These are phyloP conservation scores for Fomitopsis betulina DNA, from an alignment of 1,284 basidiomycete species.

Conservation along the genomic window DNA sequence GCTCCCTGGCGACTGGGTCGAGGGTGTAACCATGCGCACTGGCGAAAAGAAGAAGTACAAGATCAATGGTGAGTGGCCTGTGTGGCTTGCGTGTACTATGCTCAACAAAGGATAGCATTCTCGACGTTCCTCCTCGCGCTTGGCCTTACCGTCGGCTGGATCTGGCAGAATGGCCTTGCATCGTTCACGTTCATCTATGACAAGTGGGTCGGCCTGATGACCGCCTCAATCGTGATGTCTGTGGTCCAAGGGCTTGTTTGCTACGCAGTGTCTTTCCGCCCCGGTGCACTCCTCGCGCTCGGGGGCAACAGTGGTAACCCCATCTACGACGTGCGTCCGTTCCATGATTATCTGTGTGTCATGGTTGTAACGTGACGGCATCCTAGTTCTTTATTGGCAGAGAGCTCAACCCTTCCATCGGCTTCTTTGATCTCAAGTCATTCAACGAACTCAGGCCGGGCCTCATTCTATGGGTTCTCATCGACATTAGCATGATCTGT, in stretches of 20 bases:
- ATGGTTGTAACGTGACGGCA: neutral
- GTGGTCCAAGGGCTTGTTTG: conserved; percentile 70
- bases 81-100: no score
- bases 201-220: conserved; percentile 88
- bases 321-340: conserved; percentile 81
- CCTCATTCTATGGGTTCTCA: conserved; percentile 90
- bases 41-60: conserved; percentile 85
- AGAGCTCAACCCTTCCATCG: conserved; percentile 89
- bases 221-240: conserved; percentile 82
- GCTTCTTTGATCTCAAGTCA: conserved; percentile 91
- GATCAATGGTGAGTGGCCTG: conserved; percentile 75
- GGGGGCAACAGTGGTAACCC: conserved; percentile 89
- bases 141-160: conserved; percentile 63
- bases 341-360: neutral
- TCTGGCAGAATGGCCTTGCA: conserved; percentile 72
- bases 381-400: conserved; percentile 93
- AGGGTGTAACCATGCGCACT: conserved; percentile 76
- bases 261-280: conserved; percentile 71
- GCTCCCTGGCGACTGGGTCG: conserved; percentile 83
- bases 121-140: conserved; percentile 80
- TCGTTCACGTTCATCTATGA: conserved; percentile 90
- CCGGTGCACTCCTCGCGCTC: conserved; percentile 73
- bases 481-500: conserved; percentile 90
- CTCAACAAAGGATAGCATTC: conserved; percentile 54
- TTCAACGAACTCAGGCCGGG: conserved; percentile 97